These are phyloP conservation scores for Pythium phragmiticola DNA, from an alignment of 352 stramenopile genomes.

Conservation along the genomic window DNA sequence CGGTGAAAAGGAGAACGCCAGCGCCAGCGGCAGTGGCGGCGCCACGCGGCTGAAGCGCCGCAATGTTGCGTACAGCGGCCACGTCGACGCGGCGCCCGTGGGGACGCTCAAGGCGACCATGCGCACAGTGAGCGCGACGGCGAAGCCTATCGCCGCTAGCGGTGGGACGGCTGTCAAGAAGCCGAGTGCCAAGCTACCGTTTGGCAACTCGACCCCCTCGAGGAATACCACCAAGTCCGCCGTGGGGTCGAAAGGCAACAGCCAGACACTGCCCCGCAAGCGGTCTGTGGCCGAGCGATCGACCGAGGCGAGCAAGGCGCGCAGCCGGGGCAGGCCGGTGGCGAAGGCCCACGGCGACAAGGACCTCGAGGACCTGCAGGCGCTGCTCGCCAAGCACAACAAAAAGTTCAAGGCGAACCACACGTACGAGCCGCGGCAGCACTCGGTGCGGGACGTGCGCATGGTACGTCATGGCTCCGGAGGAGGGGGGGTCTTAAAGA, in stretches of 20 bases:
- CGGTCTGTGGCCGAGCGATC: conserved; percentile 1
- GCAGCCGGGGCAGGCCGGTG: not conserved
- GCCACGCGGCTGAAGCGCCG: conserved; percentile 11
- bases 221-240: too few relatives aligned
- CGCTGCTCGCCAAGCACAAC: conserved; percentile 68
- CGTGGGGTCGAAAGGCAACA: too few relatives aligned
- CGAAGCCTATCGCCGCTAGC: not conserved
- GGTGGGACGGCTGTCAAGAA: not conserved
- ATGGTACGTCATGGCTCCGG: too few relatives aligned
- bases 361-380: conserved; percentile 44
- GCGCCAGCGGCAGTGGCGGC: not conserved
- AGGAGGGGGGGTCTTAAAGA: too few relatives aligned
- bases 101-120: conserved; percentile 17
- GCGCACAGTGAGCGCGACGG: conserved; percentile 10
- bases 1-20: conserved; percentile 28
- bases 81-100: conserved; percentile 6
- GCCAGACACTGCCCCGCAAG: conserved; percentile 3
- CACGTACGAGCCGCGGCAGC: conserved; percentile 75
- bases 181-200: conserved; percentile 20
- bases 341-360: conserved; percentile 2
- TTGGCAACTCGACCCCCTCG: conserved; percentile 19
- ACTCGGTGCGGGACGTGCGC: conserved; percentile 74
- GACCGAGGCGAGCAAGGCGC: not conserved
- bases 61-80: conserved; percentile 18
- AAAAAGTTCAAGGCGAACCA: conserved; percentile 74